Conservation (phyloP, 352 stramenopile genomes). For the Aphanomyces cochlioides region DNA sequence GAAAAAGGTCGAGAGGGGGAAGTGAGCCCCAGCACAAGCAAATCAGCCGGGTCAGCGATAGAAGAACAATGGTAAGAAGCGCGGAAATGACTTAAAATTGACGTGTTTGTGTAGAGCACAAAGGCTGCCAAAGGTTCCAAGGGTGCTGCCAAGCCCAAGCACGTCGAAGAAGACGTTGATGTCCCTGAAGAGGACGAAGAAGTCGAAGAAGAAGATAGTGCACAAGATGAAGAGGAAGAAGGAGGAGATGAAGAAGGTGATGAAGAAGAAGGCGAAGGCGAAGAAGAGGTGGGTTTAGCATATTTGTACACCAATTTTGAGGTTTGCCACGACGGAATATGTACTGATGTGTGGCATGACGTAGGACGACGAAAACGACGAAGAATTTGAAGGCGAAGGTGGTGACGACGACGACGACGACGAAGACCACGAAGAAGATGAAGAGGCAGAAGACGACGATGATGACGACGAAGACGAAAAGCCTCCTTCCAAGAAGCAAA, state of each 20-base stretch:
- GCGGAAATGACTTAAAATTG: background rate
- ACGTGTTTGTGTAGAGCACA: conserved; percentile 18
- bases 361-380: conserved; percentile 29
- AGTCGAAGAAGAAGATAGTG: conserved; percentile 21
- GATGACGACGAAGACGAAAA: conserved; percentile 27
- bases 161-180: conserved; percentile 29
- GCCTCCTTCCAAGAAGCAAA: conserved; percentile 31
- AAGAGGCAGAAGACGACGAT: conserved; percentile 26
- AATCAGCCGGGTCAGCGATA: conserved; percentile 27
- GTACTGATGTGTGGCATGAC: background rate
- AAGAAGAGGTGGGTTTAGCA: conserved; percentile 31
- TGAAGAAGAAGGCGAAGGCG: conserved; percentile 28
- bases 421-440: conserved; percentile 19
- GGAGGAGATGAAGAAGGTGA: conserved; percentile 24
- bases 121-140: conserved; percentile 27
- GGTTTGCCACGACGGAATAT: background rate
- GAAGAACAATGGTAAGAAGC: conserved; percentile 16
- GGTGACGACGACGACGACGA: conserved; percentile 29
- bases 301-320: conserved; percentile 31
- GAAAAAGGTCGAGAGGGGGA: conserved; percentile 24
- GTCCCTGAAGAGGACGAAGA: conserved; percentile 27
- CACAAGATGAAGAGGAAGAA: conserved; percentile 26
- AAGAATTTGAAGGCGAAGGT: conserved; percentile 29
- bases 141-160: conserved; percentile 24
- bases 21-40: conserved; percentile 28